Conservation (phyloP, 768 basidiomycete genomes). For the Mycena indigotica region DNA sequence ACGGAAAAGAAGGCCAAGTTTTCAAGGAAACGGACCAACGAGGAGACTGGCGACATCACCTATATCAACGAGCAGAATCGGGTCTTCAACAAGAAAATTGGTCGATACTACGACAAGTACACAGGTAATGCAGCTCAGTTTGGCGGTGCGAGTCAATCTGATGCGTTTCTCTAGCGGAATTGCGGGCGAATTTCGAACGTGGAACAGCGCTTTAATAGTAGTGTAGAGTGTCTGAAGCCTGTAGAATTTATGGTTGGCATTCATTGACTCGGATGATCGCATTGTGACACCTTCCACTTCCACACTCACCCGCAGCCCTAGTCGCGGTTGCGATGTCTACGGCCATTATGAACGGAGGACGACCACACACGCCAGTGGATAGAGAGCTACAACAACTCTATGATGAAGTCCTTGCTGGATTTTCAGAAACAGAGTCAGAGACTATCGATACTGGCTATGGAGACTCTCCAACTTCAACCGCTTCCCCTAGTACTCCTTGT, state of each 20-base stretch:
- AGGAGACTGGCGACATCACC: constrained; percentile 94
- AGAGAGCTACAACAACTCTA: constrained; percentile 24
- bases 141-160: too few relatives aligned
- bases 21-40: constrained; percentile 85
- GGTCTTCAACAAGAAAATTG: constrained; percentile 56
- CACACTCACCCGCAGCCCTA: constrained; percentile 2
- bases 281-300: neutral
- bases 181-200: constrained; percentile 96
- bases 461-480: constrained; percentile 8
- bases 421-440: constrained; percentile 13
- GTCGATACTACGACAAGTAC: constrained; percentile 95
- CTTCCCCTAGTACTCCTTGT: constrained; percentile 17
- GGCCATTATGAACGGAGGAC: constrained; percentile 9
- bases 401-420: constrained; percentile 25
- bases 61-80: constrained; percentile 97
- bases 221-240: constrained; percentile 43
- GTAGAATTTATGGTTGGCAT: constrained; percentile 4
- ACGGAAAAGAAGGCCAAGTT: constrained; percentile 90
- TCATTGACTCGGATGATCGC: neutral
- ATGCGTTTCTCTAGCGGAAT: too few relatives aligned
- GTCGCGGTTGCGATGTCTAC: constrained; percentile 20
- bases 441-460: constrained; percentile 12
- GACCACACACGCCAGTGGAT: constrained; percentile 19
- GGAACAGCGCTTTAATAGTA: too few relatives aligned
- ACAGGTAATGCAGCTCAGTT: too few relatives aligned